phyloP scores from a whole-genome alignment of 306 rosid genomes.

The Cercis canadensis region DNA sequence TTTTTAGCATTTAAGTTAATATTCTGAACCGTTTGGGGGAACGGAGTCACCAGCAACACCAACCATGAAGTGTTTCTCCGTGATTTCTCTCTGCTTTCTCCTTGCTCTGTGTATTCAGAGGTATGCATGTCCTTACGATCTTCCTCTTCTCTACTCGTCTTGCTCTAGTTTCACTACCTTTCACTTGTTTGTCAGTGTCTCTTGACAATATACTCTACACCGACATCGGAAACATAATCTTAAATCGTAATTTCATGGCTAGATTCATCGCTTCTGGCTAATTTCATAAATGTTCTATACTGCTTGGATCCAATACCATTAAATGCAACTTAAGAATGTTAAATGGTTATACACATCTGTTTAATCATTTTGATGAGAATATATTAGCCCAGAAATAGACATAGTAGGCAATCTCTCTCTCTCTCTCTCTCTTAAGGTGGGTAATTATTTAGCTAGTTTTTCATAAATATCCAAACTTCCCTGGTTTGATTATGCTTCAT shows the following conservation, averaged over 20 bases:
- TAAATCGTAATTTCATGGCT: no score
- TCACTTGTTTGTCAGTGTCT: conserved; percentile 13
- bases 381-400: conserved; percentile 16
- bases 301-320: conserved; percentile 4
- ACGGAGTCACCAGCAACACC: conserved; percentile 32
- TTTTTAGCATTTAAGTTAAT: conserved; percentile 32
- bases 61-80: conserved; percentile 48
- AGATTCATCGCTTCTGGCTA: background rate
- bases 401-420: background rate
- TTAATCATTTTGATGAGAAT: conserved; percentile 25
- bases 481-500: background rate
- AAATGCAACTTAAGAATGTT: conserved; percentile 3
- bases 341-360: conserved; percentile 14
- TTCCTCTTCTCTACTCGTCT: background rate
- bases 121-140: conserved; percentile 38
- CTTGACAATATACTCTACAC: conserved; percentile 1
- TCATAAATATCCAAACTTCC: background rate
- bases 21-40: conserved; percentile 30
- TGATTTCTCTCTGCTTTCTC: conserved; percentile 44
- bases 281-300: conserved; percentile 2
- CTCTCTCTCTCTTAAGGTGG: no score
- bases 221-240: no score
- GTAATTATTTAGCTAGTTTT: background rate
- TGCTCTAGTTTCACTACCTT: no score
- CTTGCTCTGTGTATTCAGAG: conserved; percentile 48